Percentiles rank a stretch among this genome's conserved stretches.
Conservation (phyloP, 768 basidiomycete species). For the Tricholoma bakamatsutake region DNA sequence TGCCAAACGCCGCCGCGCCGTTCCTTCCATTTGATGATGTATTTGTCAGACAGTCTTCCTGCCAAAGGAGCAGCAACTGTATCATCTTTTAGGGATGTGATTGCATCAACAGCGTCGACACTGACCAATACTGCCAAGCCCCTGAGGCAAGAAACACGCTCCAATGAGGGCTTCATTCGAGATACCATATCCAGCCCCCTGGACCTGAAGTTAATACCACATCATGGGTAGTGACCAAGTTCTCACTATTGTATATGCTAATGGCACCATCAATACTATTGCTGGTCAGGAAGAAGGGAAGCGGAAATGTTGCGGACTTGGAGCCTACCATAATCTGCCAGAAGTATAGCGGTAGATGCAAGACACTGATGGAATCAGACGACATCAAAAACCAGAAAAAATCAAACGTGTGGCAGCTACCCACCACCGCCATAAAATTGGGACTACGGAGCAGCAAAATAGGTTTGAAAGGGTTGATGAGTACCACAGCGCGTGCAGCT, state of each 20-base stretch:
- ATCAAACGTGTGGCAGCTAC: conserved; percentile 15
- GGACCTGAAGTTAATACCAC: not conserved
- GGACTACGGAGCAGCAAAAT: conserved; percentile 52
- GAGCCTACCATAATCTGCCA: conserved; percentile 37
- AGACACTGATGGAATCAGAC: conserved; percentile 17
- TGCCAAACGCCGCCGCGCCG: conserved; percentile 52
- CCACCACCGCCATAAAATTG: conserved; percentile 48
- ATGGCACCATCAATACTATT: conserved; percentile 49
- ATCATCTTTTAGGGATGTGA: not conserved
- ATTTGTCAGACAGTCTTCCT: conserved; percentile 52
- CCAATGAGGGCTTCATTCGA: conserved; percentile 53
- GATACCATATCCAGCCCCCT: conserved; percentile 57
- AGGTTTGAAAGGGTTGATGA: conserved; percentile 55
- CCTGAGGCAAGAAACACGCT: conserved; percentile 54
- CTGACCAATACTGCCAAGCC: conserved; percentile 54
- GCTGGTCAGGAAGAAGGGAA: conserved; percentile 20
- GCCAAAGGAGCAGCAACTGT: conserved; percentile 56
- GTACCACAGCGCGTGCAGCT: conserved; percentile 26
- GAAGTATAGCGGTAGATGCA: conserved; percentile 23
- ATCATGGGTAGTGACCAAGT: not conserved
- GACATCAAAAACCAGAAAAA: not conserved
- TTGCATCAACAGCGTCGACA: conserved; percentile 3
- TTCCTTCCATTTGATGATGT: conserved; percentile 42
- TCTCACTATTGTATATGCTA: conserved; percentile 62
- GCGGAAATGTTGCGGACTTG: not conserved